phyloP scores from a whole-genome alignment of 1,284 basidiomycete species.

The Ustilago crameri region DNA sequence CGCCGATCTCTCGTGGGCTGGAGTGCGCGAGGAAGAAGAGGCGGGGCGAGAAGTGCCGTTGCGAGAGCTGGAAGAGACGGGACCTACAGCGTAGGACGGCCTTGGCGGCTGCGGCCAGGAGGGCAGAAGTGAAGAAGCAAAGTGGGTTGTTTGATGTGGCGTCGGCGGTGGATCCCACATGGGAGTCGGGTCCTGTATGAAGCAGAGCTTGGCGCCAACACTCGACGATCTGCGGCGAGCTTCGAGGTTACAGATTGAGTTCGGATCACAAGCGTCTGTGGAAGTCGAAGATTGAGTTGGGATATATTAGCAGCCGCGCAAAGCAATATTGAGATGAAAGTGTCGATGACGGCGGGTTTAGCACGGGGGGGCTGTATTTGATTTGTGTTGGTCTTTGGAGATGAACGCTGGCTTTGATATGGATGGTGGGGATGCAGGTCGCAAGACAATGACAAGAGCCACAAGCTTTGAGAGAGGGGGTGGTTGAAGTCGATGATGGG shows the following conservation, averaged over 20 bases:
- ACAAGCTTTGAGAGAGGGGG: no score
- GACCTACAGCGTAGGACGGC: slow-evolving; percentile 30
- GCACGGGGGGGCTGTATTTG: no score
- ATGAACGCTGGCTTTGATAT: no score
- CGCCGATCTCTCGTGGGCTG: slow-evolving; percentile 15
- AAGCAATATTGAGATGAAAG: not conserved
- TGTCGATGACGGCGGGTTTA: no score
- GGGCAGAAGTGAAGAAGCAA: slow-evolving; percentile 30
- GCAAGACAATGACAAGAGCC: no score
- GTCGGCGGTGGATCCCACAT: slow-evolving; percentile 26
- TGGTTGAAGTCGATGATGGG: not conserved
- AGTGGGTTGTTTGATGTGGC: slow-evolving; percentile 22
- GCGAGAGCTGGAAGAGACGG: slow-evolving; percentile 21
- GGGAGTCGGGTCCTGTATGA: slow-evolving; percentile 5
- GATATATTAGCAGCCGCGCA: no score
- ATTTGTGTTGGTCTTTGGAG: no score
- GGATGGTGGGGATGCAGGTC: no score
- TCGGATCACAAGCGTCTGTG: no score
- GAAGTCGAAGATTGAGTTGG: no score
- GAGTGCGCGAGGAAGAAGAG: slow-evolving; percentile 11
- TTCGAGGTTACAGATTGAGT: not conserved
- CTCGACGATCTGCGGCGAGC: slow-evolving; percentile 5
- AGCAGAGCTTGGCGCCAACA: slow-evolving; percentile 3
- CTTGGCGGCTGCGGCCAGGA: slow-evolving; percentile 32
- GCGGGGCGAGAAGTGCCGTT: slow-evolving; percentile 10